Base-by-base conservation (phyloP, 352 stramenopile genomes). In the Pythium brassicae region DNA sequence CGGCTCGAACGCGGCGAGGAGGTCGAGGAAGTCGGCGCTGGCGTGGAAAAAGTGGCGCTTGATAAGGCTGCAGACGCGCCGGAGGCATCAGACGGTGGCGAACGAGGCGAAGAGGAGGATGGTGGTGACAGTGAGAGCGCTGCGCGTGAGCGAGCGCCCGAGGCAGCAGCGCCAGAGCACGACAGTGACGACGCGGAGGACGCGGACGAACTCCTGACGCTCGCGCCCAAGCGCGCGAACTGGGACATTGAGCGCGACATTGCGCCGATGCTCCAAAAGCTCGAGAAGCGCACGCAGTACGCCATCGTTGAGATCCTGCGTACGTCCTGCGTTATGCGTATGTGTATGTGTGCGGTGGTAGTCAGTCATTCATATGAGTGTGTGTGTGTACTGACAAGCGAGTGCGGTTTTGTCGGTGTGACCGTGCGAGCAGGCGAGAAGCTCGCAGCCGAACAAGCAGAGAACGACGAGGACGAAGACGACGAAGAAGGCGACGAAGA, bases 231-330 rank as follows among this genome's bases (percentile, higher is more conserved):
- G 68, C 83, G 82, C 22, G 83, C 83, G 20, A 95, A 92, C 54
- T 95, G 83, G 83, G 86, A 95, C 53, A 89, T 95, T 55, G 83
- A 94, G 59, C 79, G 86, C 26, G 83, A 92, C 48, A 89, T 95
- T 54, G 86, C 81, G 20, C 85, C 85, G 12, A 87, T 93, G 78
- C 73, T 95, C 34, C 89, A 91, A 66, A 95, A 89, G 56, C 68
- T 95, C 19, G 86, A 95, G 62, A 76, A 76, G 29, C 81, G 86
- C 60, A 95, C 86, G 43, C 86, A 94, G 61, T 83, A 93, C 56
- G 73, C 79, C 26, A 89, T 95, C 53, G 86, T 92, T 29, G 83
- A 95, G 66, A 92, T 95, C 58, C 51, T 95, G 20, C 82, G 83
- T 93, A 73, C 61, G 78, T 75, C 53, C 3, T 39, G 11, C 20